Percentiles rank a stretch among this genome's conserved stretches.
Evolutionary conservation across 2,329 filamentous ascomycete genomes (phyloP).

Genomic region (Aspergillus thermomutatus): DNA sequence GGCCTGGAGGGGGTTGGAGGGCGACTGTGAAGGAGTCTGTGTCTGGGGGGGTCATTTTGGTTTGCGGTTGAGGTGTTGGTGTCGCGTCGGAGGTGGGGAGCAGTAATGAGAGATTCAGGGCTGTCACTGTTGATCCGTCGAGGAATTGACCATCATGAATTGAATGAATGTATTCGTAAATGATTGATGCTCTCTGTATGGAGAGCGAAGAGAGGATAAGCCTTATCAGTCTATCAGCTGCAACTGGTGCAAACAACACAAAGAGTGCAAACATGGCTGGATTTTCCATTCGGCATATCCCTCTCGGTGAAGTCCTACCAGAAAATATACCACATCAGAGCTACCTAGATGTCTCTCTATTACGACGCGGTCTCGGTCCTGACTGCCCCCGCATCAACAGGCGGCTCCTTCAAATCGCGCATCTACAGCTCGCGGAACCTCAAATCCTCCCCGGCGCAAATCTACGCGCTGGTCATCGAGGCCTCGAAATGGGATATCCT

Average conservation of each 20-base stretch:
- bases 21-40: slow-evolving; percentile 9
- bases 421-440: slow-evolving; percentile 71
- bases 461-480: slow-evolving; percentile 85
- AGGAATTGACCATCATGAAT: too few relatives aligned
- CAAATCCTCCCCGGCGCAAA: slow-evolving; percentile 74
- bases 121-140: too few relatives aligned
- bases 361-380: slow-evolving; percentile 82
- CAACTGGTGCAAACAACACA: not conserved
- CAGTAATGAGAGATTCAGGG: too few relatives aligned
- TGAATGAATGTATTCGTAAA: not conserved
- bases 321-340: not conserved
- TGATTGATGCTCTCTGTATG: not conserved
- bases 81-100: not conserved
- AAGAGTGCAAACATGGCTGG: not conserved
- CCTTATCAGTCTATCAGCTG: not conserved
- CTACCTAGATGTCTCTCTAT: slow-evolving; percentile 77
- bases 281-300: slow-evolving; percentile 1
- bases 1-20: slow-evolving; percentile 25
- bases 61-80: too few relatives aligned
- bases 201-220: not conserved
- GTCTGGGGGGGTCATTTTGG: slow-evolving; percentile 4
- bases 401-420: slow-evolving; percentile 83
- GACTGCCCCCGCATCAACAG: slow-evolving; percentile 57
- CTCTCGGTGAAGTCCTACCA: not conserved
- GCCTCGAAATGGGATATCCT: slow-evolving; percentile 86